These are phyloP conservation scores for Phalaenopsis hybrid DNA, from an alignment of 116 monocot species.

Conservation along the genomic window DNA sequence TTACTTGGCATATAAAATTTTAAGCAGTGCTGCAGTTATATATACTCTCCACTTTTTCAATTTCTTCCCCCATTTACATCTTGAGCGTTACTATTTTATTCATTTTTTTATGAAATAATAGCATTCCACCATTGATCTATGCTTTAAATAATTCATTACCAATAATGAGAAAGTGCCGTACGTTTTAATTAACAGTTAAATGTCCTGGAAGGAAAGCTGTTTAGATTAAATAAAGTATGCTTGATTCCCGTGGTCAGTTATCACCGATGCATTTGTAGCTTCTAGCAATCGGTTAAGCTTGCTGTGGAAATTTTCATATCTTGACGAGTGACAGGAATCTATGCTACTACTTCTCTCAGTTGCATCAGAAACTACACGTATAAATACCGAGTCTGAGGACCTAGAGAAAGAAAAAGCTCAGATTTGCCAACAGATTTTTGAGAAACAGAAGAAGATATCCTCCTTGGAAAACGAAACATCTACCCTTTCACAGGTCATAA, in stretches of 20 bases:
- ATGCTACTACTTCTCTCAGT: conserved; percentile 6
- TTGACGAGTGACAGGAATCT: neutral
- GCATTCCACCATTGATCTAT: neutral
- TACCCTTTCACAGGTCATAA: conserved; percentile 8
- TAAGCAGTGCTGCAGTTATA: neutral
- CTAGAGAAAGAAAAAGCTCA: conserved; percentile 5
- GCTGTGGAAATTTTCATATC: conserved; percentile 1
- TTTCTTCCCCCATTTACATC: neutral
- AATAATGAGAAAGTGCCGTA: neutral
- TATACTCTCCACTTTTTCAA: neutral
- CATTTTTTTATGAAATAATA: neutral
- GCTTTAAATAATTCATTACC: neutral
- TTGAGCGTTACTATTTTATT: neutral
- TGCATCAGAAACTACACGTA: conserved; percentile 4
- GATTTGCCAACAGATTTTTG: conserved; percentile 7
- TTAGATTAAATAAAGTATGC: neutral
- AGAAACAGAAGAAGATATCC: conserved; percentile 8
- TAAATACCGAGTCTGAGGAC: neutral
- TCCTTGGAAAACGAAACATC: conserved; percentile 2
- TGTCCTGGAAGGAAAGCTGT: neutral
- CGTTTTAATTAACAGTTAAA: neutral
- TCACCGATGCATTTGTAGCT: neutral
- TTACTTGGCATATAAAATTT: neutral
- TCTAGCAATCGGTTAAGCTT: neutral
- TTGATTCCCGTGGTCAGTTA: neutral